Evolutionary conservation across 2,329 filamentous ascomycete genomes (phyloP), one percentile per base, ranked within the genome.

Genomic region (Allantophomopsis cytisporea): DNA sequence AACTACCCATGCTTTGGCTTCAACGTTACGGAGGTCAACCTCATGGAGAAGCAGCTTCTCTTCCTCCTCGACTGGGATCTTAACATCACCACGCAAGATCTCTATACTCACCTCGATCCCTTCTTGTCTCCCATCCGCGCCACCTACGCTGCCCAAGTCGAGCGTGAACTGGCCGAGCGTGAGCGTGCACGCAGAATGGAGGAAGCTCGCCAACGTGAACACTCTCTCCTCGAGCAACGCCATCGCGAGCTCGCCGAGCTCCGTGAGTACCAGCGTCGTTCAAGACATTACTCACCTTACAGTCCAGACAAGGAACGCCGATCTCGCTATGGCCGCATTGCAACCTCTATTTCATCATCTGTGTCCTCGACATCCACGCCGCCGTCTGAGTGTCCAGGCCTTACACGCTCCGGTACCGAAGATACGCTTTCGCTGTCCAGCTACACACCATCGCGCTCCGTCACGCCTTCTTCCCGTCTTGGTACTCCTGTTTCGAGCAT

Each of bases 31-130:
- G 91, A 98, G 65, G 91, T 98, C 53, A 98, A 98, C 68, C 72
- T 96, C 45, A 98, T 98, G 91, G 91, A 98, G 73, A 93, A 94
- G 73, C 91, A 98, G 64, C 73, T 98, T 21, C 80, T 98, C 39
- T 91, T 86, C 67, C 74, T 98, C 34, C 71, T 98, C 35, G 84
- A 95, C 58, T 98, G 88, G 86, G 86, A 98, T 50, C 75, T 94
- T 44, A 75, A 84, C 49, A 87, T 98, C 55, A 79, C 71, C 33
- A 77, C 87, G 54, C 71, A 88, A 41, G 87, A 96, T 53, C 78
- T 98, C 34, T 86, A 94, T 66, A 70, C 69, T 48, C 84, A 94
- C 59, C 71, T 96, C 32, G 86, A 95, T 51, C 74, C 74, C 33
- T 96, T 96, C 70, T 73, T 98, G 35, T 78, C 78, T 28, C 89